Conservation (phyloP, 2,329 filamentous ascomycete genomes). For the Fusarium equiseti region DNA sequence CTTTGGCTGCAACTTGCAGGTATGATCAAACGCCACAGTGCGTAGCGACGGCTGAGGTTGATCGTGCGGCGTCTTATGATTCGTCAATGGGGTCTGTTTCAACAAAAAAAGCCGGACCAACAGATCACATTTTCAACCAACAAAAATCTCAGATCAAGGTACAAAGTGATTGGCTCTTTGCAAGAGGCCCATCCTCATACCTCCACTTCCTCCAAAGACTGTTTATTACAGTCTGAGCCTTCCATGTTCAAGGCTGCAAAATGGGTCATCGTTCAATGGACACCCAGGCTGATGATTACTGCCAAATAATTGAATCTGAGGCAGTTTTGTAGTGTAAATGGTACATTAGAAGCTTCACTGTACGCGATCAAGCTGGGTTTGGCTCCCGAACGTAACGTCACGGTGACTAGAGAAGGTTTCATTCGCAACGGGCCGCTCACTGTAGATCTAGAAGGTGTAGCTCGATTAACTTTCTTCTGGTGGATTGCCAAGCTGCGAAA, state of each 20-base stretch:
- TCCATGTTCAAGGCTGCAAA: too few species aligned
- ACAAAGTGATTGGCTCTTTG: too few species aligned
- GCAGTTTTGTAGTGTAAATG: accelerated
- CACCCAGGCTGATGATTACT: accelerated
- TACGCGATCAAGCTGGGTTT: background rate
- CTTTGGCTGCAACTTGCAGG: background rate
- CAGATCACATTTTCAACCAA: accelerated
- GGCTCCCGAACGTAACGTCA: background rate
- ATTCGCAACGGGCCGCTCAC: slow-evolving; percentile 20
- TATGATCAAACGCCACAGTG: background rate
- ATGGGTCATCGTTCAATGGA: background rate
- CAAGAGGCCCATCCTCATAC: accelerated
- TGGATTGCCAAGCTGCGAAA: slow-evolving; percentile 1
- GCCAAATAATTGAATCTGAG: accelerated
- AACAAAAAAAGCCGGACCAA: accelerated
- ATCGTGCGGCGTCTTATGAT: too few species aligned
- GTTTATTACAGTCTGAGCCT: background rate
- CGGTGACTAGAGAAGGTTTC: background rate
- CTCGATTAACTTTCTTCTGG: background rate
- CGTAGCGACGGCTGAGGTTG: background rate
- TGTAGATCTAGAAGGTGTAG: slow-evolving; percentile 5
- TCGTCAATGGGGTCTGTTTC: too few species aligned
- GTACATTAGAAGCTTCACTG: background rate
- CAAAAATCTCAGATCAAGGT: background rate
- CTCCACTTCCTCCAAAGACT: background rate